These are phyloP conservation scores for Pythium graminicola DNA, from an alignment of 352 stramenopile species.

Conservation along the genomic window DNA sequence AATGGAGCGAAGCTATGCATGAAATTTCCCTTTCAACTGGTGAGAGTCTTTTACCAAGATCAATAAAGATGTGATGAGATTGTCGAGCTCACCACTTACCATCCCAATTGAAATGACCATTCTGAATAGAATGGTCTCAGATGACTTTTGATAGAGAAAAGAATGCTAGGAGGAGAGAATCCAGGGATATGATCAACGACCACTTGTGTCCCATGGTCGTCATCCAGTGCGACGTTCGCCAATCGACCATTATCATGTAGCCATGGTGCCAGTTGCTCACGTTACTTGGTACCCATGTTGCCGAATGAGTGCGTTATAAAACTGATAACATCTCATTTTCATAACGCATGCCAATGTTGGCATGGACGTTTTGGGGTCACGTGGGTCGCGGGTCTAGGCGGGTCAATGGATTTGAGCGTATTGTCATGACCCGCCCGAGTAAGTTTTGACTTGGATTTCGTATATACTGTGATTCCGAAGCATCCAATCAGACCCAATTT, in stretches of 20 bases:
- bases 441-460: neutral
- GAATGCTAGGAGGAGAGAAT: too few species aligned
- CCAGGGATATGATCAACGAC: too few species aligned
- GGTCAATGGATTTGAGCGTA: neutral
- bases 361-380: conserved; percentile 12
- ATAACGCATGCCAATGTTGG: conserved; percentile 14
- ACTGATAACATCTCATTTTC: conserved; percentile 18
- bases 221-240: conserved; percentile 9
- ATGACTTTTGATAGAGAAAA: too few species aligned
- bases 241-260: conserved; percentile 8
- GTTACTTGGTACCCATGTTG: conserved; percentile 15
- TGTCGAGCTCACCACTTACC: too few species aligned
- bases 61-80: too few species aligned
- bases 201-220: too few species aligned
- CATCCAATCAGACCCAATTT: too few species aligned
- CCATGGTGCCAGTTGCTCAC: conserved; percentile 6
- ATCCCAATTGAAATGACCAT: too few species aligned
- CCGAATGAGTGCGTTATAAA: conserved; percentile 15
- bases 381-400: neutral
- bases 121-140: too few species aligned
- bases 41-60: too few species aligned
- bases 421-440: conserved; percentile 4
- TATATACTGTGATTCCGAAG: neutral
- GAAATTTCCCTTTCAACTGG: too few species aligned
- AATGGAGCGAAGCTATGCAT: too few species aligned